Evolutionary conservation across 176 grass and related monocot species (phyloP).

Genomic region (Aegilops sharonensis): DNA sequence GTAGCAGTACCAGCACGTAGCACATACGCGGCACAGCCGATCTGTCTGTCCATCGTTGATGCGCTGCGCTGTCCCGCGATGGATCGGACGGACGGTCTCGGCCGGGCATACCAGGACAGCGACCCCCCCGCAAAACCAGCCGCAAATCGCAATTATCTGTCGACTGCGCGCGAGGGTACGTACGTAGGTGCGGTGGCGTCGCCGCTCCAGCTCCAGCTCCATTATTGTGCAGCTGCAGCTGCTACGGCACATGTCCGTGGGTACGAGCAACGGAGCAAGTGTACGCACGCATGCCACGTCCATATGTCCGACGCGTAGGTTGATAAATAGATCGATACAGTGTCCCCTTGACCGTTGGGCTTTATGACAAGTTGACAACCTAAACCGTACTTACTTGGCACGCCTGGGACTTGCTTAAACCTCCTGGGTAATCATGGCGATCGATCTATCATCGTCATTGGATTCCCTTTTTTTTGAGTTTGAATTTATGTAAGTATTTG

Average conservation of each 20-base stretch:
- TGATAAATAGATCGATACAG: too few species aligned
- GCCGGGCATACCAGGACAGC: too few species aligned
- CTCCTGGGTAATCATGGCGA: not conserved
- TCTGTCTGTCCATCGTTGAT: not conserved
- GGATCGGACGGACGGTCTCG: not conserved
- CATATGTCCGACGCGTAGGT: not conserved
- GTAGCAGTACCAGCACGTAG: not conserved
- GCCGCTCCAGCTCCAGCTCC: not conserved
- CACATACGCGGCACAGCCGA: not conserved
- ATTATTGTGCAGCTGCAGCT: not conserved
- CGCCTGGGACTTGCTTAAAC: not conserved
- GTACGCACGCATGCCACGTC: not conserved
- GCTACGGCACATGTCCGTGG: not conserved
- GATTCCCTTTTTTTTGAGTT: slow-evolving; percentile 15
- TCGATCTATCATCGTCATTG: not conserved
- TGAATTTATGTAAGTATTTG: not conserved
- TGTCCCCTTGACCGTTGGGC: not conserved
- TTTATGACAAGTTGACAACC: not conserved
- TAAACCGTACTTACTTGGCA: not conserved
- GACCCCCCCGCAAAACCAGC: not conserved
- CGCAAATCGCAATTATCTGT: not conserved
- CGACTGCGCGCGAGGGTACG: not conserved
- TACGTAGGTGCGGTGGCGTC: not conserved
- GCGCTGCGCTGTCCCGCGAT: not conserved
- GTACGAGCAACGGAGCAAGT: not conserved